phyloP scores from a whole-genome alignment of 768 basidiomycete species.

The Hypholoma sublateritium region DNA sequence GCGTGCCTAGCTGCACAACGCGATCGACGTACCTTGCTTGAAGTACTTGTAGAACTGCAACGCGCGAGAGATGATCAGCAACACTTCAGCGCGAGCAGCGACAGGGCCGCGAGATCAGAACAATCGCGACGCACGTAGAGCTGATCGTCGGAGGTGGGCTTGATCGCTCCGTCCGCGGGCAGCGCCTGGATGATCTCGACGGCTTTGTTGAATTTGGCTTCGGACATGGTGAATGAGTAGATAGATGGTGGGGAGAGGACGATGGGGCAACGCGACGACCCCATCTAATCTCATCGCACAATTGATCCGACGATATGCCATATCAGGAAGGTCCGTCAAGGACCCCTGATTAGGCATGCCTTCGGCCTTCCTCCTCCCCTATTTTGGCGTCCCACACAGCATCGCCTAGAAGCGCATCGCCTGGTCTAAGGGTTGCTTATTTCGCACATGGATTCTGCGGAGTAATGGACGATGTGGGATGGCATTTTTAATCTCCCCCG shows the following conservation, averaged over 20 bases:
- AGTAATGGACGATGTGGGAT: too few species aligned
- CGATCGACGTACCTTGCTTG: slow-evolving; percentile 74
- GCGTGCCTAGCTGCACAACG: not conserved
- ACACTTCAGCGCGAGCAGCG: not conserved
- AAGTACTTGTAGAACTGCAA: slow-evolving; percentile 87
- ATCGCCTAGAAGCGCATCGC: too few species aligned
- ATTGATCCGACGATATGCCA: slow-evolving; percentile 5
- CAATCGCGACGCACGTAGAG: slow-evolving; percentile 60
- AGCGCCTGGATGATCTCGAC: slow-evolving; percentile 63
- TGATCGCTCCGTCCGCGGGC: slow-evolving; percentile 78
- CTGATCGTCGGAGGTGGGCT: slow-evolving; percentile 72
- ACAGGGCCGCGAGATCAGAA: not conserved
- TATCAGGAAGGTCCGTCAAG: not conserved
- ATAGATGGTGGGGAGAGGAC: not conserved
- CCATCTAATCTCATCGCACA: not conserved
- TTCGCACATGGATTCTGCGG: too few species aligned
- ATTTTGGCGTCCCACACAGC: too few species aligned
- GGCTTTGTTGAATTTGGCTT: slow-evolving; percentile 76
- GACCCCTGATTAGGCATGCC: too few species aligned
- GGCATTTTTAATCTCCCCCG: too few species aligned
- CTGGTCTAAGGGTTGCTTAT: too few species aligned
- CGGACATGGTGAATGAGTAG: slow-evolving; percentile 50
- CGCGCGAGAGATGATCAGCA: slow-evolving; percentile 6
- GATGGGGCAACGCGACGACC: too few species aligned
- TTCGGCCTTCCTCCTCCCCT: too few species aligned